Base-by-base conservation (phyloP, 352 stramenopile genomes). In the Globisporangium nunn region DNA sequence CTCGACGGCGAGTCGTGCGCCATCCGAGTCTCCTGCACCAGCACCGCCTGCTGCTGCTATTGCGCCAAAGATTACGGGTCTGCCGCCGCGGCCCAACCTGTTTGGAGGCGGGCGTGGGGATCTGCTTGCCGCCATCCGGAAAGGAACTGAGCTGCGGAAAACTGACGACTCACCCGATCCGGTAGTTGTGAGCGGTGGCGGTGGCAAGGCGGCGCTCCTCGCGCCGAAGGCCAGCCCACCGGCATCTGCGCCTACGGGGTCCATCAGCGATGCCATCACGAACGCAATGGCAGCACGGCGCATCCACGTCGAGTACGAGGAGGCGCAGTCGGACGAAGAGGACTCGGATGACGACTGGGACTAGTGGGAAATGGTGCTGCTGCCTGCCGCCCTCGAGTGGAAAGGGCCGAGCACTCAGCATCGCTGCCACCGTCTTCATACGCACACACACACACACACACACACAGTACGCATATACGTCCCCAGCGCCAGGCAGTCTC, bases 341-440 rank as follows among this genome's bases (percentile, higher is more conserved):
- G 80, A 87, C 54, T 87, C 85, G 50, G 83, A 91, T 54, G 82
- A 92, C 50, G 84, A 93, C 55, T 93, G 81, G 79, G 75, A 91
- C 46, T 84, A 85, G 47, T 31, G 18, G 7, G 14, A 10, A 17
- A 15, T 30, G 6, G 7, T 52, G n/a, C 29, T 49, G 49, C n/a
- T 33, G 47, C 11, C 11, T 35, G 48, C 39, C 14, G 56, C 56
- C 39, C 56, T 56, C 56, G 46, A 56, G 44, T 51, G 56, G 56
- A 61, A 61, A 40, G 56, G 48, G 56, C 18, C 28, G 46, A 59
- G 31, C n/a, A 33, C 44, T 17, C 4, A 11, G 6, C 10, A 11
- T 14, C 43, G 43, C 43, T 15, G 43, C 7, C 3, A 18, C 11
- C 40, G 15, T 8, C 43, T 14, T 30, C 28, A 30, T 12, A 15